Conservation (phyloP, 768 basidiomycete genomes). For the Termitomyces sp. region DNA sequence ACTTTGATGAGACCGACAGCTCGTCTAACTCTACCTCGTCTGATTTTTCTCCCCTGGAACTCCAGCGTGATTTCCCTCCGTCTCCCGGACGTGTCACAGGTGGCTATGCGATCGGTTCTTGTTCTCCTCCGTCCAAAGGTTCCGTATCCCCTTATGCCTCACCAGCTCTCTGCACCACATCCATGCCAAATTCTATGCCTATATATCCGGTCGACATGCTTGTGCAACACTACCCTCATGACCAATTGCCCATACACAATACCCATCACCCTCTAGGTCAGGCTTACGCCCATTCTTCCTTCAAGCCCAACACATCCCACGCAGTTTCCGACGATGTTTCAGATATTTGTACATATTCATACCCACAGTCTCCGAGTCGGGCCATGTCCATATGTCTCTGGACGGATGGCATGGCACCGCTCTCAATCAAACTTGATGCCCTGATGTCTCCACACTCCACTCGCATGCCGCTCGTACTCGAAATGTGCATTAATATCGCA, state of each 20-base stretch:
- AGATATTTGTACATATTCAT: conserved; percentile 6
- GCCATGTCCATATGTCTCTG: conserved; percentile 44
- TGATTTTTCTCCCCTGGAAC: conserved; percentile 40
- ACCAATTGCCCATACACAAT: conserved; percentile 8
- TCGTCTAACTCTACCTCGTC: conserved; percentile 36
- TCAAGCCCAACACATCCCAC: background rate
- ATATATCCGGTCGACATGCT: conserved; percentile 11
- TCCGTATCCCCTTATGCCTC: background rate
- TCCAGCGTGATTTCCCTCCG: conserved; percentile 38
- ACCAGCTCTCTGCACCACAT: conserved; percentile 6
- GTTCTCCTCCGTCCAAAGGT: conserved; percentile 5
- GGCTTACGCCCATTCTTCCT: conserved; percentile 1
- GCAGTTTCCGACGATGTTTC: conserved; percentile 1
- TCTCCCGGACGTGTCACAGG: conserved; percentile 29
- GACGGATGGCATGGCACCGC: conserved; percentile 66
- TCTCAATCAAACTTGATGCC: conserved; percentile 53
- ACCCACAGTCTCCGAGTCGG: conserved; percentile 18
- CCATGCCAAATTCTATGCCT: conserved; percentile 13
- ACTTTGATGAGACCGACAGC: conserved; percentile 36
- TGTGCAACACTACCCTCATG: conserved; percentile 5
- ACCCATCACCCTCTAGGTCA: conserved; percentile 7
- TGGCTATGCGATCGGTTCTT: conserved; percentile 9
- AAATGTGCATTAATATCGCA: conserved; percentile 53
- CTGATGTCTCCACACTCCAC: conserved; percentile 34
- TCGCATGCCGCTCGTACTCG: conserved; percentile 34